phyloP scores from a whole-genome alignment of 169 alveolate genomes.

The Babesia ovis region DNA sequence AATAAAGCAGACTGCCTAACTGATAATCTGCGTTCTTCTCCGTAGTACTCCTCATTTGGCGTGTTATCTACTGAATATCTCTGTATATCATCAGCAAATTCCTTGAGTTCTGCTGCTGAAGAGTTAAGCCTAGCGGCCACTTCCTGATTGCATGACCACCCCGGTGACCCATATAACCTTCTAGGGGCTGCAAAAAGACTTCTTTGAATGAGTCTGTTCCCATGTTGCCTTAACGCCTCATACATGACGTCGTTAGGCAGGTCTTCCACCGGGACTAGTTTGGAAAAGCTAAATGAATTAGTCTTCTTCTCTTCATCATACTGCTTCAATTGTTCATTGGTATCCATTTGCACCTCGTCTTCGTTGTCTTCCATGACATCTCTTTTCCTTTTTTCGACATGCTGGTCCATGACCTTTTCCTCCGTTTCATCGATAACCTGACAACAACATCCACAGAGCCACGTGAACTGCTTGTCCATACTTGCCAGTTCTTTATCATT shows the following conservation, averaged over 20 bases:
- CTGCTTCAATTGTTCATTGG: background rate
- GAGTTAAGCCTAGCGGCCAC: conserved; percentile 38
- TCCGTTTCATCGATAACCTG: conserved; percentile 19
- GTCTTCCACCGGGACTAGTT: conserved; percentile 18
- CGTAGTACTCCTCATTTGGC: conserved; percentile 30
- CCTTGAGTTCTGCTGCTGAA: conserved; percentile 40
- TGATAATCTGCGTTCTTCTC: conserved; percentile 51
- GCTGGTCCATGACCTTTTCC: conserved; percentile 5
- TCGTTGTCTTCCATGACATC: background rate
- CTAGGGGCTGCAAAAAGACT: conserved; percentile 43
- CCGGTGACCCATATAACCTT: conserved; percentile 9
- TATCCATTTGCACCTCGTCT: background rate
- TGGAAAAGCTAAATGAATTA: background rate
- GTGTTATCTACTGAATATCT: conserved; percentile 49
- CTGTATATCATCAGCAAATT: conserved; percentile 53
- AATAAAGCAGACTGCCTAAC: conserved; percentile 37
- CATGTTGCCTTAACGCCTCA: conserved; percentile 65
- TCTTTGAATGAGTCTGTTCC: conserved; percentile 61
- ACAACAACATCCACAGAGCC: conserved; percentile 53
- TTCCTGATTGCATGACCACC: conserved; percentile 23
- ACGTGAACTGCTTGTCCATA: conserved; percentile 58
- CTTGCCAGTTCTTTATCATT: conserved; percentile 13
- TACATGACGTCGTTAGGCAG: conserved; percentile 65
- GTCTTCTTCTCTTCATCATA: background rate
- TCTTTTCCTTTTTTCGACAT: background rate